Evolutionary conservation across 257 asterid genomes (phyloP), one percentile per base, ranked within the genome.

Genomic region (Henckelia pumila): DNA sequence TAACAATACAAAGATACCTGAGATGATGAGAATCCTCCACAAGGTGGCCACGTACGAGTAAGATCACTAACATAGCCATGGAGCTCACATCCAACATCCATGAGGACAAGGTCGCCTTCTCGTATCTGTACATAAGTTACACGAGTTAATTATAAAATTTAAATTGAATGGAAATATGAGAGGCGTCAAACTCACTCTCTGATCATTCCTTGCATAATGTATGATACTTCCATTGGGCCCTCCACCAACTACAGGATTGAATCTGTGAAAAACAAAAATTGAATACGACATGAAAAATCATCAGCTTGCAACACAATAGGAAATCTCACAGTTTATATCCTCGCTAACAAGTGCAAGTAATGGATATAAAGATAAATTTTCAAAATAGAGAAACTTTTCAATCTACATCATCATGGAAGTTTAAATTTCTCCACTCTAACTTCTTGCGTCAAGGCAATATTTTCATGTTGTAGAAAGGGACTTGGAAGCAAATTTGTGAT

Each of bases 221-320:
- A 93, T 85, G 74, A 90, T 83, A 74, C 95, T 82, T 47, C 91
- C 97, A 81, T 93, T 90, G 50, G 80, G 85, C 59, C 99, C 99
- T 19, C 99, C 99, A 71, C 99, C 99, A 69, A 93, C 97, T 69
- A 93, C 99, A 67, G 99, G 99, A 79, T 90, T 93, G 75, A 90
- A 93, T 80, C 99, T 93, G 85, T 26, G 35, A 75, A 73, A 47
- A n/a, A n/a, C n/a, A 50, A 73, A 77, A 40, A 33, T 32, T 26
- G 72, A 62, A 56, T 58, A 58, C 58, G 58, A 29, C 71, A 60
- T 63, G 23, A 67, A 47, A 56, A 26, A 59, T 55, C 63, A 57
- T 69, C 62, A 23, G 5, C 44, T 58, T 67, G 69, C 44, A 24
- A 49, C 55, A 59, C 52, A 59, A 59, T 26, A 68, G n/a, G 7